Percentiles rank a stretch among this genome's conserved stretches.
Evolutionary conservation across 2,329 filamentous ascomycete species (phyloP).

Genomic region (Erysiphe pulchra): DNA sequence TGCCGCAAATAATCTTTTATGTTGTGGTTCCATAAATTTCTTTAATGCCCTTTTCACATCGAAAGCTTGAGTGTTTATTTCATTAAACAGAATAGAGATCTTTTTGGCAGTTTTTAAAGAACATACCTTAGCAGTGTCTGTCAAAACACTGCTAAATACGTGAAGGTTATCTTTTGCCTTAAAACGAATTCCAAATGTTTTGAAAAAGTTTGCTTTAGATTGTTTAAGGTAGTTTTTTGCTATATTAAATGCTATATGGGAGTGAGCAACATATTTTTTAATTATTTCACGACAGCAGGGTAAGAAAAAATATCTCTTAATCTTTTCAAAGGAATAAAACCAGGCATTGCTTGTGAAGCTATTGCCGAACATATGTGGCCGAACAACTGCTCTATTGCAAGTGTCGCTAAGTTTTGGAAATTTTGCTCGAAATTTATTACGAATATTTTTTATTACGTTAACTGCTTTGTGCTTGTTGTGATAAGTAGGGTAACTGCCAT

Average conservation of each 20-base stretch:
- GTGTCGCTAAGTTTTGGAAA: neutral
- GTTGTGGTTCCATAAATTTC: constrained; percentile 16
- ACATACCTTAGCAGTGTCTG: constrained; percentile 5
- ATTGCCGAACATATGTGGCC: neutral
- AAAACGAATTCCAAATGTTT: neutral
- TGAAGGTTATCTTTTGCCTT: neutral
- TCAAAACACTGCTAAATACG: no score
- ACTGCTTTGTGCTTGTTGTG: neutral
- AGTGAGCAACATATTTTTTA: no score
- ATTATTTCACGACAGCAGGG: neutral
- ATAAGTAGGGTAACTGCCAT: neutral
- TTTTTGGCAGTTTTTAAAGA: no score
- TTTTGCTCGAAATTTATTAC: neutral
- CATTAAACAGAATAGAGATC: no score
- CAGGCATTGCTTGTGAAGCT: neutral
- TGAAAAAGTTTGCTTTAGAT: neutral
- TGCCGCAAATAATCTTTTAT: constrained; percentile 23
- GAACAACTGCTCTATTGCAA: neutral
- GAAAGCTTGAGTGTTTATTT: no score
- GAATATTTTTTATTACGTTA: neutral
- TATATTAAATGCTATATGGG: no score
- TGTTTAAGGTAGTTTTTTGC: no score
- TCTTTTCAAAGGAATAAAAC: neutral
- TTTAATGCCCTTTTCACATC: no score
- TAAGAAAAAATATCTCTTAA: neutral